phyloP scores from a whole-genome alignment of 345 rosid genomes.

The Eucalyptus regnans region DNA sequence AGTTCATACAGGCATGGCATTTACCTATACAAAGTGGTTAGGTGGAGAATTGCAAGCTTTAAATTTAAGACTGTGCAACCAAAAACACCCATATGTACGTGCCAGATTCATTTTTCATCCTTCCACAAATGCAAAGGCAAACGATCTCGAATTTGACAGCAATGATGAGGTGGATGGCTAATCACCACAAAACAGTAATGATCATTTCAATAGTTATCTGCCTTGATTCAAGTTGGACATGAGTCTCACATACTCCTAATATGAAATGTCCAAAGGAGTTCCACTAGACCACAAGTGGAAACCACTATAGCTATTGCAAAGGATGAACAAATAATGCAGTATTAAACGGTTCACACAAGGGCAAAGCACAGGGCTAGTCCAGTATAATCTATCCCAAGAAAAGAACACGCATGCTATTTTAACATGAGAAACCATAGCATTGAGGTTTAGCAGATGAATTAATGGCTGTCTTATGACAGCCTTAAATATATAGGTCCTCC shows the following conservation, averaged over 20 bases:
- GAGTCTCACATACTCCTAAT: not conserved
- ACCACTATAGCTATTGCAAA: not conserved
- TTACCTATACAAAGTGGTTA: not conserved
- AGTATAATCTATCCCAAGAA: not conserved
- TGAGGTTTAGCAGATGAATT: not conserved
- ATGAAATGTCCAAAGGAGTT: not conserved
- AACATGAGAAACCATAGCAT: not conserved
- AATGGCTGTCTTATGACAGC: not conserved
- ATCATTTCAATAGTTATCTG: not conserved
- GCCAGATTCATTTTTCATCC: not conserved
- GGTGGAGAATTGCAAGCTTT: not conserved
- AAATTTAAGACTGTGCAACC: not conserved
- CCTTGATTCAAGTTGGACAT: not conserved
- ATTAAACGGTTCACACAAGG: not conserved
- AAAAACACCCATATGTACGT: not conserved
- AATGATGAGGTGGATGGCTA: not conserved
- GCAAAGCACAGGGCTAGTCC: not conserved
- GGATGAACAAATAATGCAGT: not conserved
- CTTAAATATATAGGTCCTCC: not conserved
- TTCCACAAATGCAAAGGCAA: not conserved
- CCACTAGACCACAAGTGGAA: not conserved
- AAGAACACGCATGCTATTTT: not conserved
- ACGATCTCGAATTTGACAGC: not conserved
- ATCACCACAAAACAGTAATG: not conserved
- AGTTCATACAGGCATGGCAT: not conserved